Evolutionary conservation across 139 green algal genomes (phyloP).

Genomic region (Chlamydomonas urium): DNA sequence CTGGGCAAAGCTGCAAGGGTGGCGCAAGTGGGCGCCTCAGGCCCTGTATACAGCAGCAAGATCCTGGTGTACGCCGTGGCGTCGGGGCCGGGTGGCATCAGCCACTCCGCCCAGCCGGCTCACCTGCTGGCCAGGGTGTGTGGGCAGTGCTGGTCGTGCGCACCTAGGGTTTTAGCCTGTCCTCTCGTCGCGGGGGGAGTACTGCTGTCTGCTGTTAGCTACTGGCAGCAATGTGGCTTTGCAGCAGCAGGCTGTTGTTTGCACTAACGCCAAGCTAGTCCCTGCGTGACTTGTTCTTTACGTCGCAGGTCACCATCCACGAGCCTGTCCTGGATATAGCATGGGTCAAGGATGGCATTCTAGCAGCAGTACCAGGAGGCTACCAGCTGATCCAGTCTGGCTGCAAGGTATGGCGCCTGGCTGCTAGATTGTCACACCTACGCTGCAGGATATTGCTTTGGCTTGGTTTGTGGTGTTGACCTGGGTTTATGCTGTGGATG

Average conservation of each 20-base stretch:
- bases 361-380: conserved; percentile 24
- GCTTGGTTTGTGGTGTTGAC: no score
- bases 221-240: no score
- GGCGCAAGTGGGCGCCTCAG: background rate
- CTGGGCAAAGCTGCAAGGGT: background rate
- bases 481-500: no score
- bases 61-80: conserved; percentile 21
- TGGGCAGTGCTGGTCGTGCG: no score
- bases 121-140: conserved; percentile 26
- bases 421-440: no score
- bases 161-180: no score
- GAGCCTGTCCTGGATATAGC: conserved; percentile 11
- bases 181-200: no score
- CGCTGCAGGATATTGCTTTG: no score
- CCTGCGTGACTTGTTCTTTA: no score
- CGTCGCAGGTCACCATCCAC: background rate
- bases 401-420: background rate
- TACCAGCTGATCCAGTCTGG: conserved; percentile 25
- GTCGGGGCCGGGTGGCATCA: background rate
- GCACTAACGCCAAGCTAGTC: no score
- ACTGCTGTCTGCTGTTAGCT: no score
- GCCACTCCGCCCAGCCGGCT: background rate
- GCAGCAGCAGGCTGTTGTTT: no score
- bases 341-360: conserved; percentile 21
- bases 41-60: conserved; percentile 1